These are phyloP conservation scores for Plenodomus biglobosus DNA, from an alignment of 2,329 filamentous ascomycete genomes.

Conservation along the genomic window DNA sequence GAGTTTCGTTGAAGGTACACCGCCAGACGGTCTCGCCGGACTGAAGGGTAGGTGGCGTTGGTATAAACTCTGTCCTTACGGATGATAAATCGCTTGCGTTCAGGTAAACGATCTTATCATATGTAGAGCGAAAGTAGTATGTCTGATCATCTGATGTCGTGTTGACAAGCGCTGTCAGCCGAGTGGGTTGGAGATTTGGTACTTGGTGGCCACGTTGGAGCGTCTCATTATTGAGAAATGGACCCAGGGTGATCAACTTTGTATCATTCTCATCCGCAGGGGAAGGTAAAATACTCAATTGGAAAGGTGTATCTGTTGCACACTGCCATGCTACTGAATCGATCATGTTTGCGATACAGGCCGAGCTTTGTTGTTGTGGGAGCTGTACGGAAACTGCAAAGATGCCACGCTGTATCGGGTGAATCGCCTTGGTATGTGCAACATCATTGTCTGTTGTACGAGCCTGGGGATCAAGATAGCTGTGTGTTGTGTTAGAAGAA, in stretches of 20 bases:
- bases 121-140: conserved; percentile 27
- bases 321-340: conserved; percentile 33
- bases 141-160: conserved; percentile 4
- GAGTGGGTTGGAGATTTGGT: conserved; percentile 13
- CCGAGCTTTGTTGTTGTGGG: conserved; percentile 28
- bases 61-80: background rate
- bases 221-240: conserved; percentile 6
- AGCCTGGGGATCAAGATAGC: conserved; percentile 1
- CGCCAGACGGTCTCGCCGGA: conserved; percentile 25
- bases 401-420: conserved; percentile 21
- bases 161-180: conserved; percentile 5
- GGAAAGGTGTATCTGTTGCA: conserved; percentile 16
- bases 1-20: conserved; percentile 32
- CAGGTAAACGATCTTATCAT: conserved; percentile 27
- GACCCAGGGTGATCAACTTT: conserved; percentile 19
- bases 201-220: conserved; percentile 23
- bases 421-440: background rate
- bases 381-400: conserved; percentile 21
- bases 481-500: background rate
- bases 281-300: conserved; percentile 24
- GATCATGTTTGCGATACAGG: conserved; percentile 27
- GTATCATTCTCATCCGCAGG: conserved; percentile 3
- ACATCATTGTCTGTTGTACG: conserved; percentile 1
- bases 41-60: conserved; percentile 8
- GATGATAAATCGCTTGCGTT: conserved; percentile 16